A percentile compares a stretch with the other conserved stretches of the same genome.
phyloP scores from a whole-genome alignment of 208 protist species.

The Acanthamoeba sp. region DNA sequence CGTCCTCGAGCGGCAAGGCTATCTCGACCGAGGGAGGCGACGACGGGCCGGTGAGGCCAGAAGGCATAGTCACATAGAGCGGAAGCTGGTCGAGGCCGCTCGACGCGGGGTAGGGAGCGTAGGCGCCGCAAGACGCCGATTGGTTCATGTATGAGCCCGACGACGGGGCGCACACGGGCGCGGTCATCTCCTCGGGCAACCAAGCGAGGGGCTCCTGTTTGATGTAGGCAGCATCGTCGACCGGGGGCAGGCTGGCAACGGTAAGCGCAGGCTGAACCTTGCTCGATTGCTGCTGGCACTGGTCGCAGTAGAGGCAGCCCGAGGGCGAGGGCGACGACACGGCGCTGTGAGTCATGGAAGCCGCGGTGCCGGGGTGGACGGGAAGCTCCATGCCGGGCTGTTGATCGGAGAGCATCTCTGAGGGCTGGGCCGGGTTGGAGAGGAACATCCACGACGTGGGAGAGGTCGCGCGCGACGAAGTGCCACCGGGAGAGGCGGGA shows the following conservation, averaged over 20 bases:
- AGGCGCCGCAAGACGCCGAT: neutral
- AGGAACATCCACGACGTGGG: slow-evolving; percentile 60
- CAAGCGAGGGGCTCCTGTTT: slow-evolving; percentile 58
- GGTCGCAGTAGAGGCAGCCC: slow-evolving; percentile 39
- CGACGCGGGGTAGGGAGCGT: neutral
- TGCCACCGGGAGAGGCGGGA: slow-evolving; percentile 32
- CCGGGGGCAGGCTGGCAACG: neutral
- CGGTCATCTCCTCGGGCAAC: slow-evolving; percentile 56
- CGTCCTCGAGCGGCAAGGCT: slow-evolving; percentile 60
- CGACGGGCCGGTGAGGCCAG: neutral
- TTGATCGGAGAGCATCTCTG: neutral
- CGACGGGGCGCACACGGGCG: neutral
- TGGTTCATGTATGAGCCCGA: neutral
- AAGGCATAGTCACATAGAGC: neutral
- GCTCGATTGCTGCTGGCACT: slow-evolving; percentile 37
- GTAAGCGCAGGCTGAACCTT: neutral
- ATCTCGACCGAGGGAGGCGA: slow-evolving; percentile 64
- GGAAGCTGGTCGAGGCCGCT: slow-evolving; percentile 20
- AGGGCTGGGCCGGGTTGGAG: slow-evolving; percentile 19
- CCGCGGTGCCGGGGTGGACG: neutral
- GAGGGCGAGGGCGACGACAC: neutral
- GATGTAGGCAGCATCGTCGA: slow-evolving; percentile 40
- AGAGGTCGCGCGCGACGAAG: slow-evolving; percentile 14
- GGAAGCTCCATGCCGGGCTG: slow-evolving; percentile 15
- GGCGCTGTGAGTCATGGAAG: neutral